A percentile compares a stretch with the other conserved stretches of the same genome.
These are phyloP conservation scores for Raphanus hybrid DNA, from an alignment of 441 rosid species.

Conservation along the genomic window DNA sequence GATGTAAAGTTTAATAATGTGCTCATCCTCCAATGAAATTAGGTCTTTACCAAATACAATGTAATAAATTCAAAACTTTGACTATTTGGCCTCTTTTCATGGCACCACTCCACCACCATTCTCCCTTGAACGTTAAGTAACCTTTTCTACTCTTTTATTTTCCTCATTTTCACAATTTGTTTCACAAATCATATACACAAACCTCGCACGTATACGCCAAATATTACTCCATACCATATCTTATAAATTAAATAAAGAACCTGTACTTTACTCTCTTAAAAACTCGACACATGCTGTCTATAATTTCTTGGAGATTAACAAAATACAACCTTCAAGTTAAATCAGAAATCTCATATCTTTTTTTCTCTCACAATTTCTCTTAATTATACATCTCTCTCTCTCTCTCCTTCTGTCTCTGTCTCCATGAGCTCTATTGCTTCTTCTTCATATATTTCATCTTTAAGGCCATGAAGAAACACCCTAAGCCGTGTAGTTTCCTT, in stretches of 20 bases:
- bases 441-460: conserved; percentile 21
- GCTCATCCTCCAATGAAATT: conserved; percentile 29
- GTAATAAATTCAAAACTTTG: conserved; percentile 48
- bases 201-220: background rate
- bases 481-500: conserved; percentile 31
- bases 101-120: conserved; percentile 33
- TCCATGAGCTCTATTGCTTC: conserved; percentile 39
- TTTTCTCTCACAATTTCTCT: conserved; percentile 25
- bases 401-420: conserved; percentile 16
- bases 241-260: background rate
- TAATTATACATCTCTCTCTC: conserved; percentile 5
- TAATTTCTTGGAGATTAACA: conserved; percentile 21
- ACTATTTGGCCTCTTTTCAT: conserved; percentile 49
- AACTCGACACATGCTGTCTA: conserved; percentile 23
- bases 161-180: conserved; percentile 26
- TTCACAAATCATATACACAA: conserved; percentile 26
- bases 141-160: conserved; percentile 1
- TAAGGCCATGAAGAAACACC: conserved; percentile 35
- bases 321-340: background rate
- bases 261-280: conserved; percentile 19
- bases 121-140: conserved; percentile 82
- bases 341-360: conserved; percentile 8
- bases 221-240: conserved; percentile 12
- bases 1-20: conserved; percentile 13
- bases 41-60: conserved; percentile 39